A percentile compares a stretch with the other conserved stretches of the same genome.
Evolutionary conservation across 768 basidiomycete genomes (phyloP).

Genomic region (Zangia roseola): DNA sequence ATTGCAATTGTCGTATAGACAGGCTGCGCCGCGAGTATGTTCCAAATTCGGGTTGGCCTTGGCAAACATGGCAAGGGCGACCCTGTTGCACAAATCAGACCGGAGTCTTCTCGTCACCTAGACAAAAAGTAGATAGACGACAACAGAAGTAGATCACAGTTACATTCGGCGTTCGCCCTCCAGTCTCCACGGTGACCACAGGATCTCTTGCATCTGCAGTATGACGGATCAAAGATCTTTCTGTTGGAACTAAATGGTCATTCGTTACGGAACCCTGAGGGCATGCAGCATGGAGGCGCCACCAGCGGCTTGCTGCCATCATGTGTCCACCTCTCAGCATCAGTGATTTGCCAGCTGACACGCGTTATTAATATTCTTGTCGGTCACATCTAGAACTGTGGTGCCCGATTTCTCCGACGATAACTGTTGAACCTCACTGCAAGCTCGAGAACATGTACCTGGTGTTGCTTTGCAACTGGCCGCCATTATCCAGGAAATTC

Average conservation of each 20-base stretch:
- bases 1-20: neutral
- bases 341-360: neutral
- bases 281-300: neutral
- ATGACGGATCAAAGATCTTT: too few relatives aligned
- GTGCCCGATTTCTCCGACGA: neutral
- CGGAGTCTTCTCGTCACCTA: too few relatives aligned
- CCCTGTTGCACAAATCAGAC: neutral
- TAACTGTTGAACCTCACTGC: neutral
- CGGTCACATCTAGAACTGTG: neutral
- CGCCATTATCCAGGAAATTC: neutral
- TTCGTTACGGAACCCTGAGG: too few relatives aligned
- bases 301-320: neutral
- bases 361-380: neutral
- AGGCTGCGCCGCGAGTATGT: neutral
- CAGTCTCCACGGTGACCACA: too few relatives aligned
- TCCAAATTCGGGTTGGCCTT: neutral
- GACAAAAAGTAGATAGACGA: neutral
- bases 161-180: neutral
- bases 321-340: neutral
- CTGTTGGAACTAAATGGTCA: too few relatives aligned
- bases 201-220: too few relatives aligned
- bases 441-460: neutral
- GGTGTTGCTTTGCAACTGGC: slow-evolving; percentile 1
- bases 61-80: neutral
- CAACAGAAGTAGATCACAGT: neutral